Conservation (phyloP, 106 monocot genomes). For the Narthecium ossifragum region DNA sequence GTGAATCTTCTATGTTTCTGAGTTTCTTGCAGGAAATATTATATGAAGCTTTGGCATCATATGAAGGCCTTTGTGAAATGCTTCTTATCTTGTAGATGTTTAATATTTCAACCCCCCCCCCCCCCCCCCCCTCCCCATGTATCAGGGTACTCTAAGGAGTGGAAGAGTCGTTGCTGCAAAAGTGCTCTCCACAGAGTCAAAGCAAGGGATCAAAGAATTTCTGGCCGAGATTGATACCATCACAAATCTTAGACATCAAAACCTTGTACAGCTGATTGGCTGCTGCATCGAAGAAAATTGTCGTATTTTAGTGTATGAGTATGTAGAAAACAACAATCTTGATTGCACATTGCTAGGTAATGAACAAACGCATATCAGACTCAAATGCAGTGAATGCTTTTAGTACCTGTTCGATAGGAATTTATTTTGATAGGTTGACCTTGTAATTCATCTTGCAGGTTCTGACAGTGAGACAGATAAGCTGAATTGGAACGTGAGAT, state of each 20-base stretch:
- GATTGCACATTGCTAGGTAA: slow-evolving; percentile 10
- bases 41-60: too few relatives aligned
- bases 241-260: slow-evolving; percentile 22
- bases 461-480: not conserved
- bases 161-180: slow-evolving; percentile 24
- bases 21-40: too few relatives aligned
- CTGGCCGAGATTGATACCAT: slow-evolving; percentile 24
- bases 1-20: too few relatives aligned
- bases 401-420: too few relatives aligned
- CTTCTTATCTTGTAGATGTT: too few relatives aligned
- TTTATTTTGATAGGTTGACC: not conserved
- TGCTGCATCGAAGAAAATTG: slow-evolving; percentile 18
- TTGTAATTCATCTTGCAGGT: slow-evolving; percentile 2
- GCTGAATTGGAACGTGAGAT: slow-evolving; percentile 15
- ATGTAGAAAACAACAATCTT: slow-evolving; percentile 16
- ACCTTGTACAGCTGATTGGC: slow-evolving; percentile 23
- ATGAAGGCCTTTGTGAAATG: too few relatives aligned
- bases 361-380: too few relatives aligned
- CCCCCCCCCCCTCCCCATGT: not conserved
- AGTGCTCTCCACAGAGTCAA: slow-evolving; percentile 23
- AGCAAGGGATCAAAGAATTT: slow-evolving; percentile 25
- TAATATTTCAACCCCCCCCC: too few relatives aligned
- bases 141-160: slow-evolving; percentile 19
- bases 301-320: slow-evolving; percentile 27
- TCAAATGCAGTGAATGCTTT: too few relatives aligned